Base-by-base conservation (phyloP, 192 early-diverging fungal species). In the Phlyctochytrium planicorne region DNA sequence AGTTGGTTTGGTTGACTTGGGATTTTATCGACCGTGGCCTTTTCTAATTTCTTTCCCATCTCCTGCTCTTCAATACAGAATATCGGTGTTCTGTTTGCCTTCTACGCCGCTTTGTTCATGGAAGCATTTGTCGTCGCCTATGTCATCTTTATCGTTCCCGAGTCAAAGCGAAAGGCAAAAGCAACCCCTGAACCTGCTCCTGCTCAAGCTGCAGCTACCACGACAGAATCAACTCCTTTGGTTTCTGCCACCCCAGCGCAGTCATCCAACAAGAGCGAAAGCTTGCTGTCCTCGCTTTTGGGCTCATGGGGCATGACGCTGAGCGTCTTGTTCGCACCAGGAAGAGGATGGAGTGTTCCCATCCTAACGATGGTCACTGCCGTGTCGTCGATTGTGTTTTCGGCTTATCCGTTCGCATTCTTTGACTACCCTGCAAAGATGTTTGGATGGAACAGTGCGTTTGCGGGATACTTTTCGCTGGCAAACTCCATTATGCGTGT, bases 361-460 rank as follows among this genome's bases (percentile, higher is more conserved):
- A 57, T 72, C 31, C 50, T 65, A 6, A 57, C 79, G 23, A 53
- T 66, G 29, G 59, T 55, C 3, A 59, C 71, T 20, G 75, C 70
- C 2, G 63, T 61, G 16, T 23, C 67, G 20, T 12, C 61, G 14
- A 55, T 75, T 55, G 35, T 56, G 23, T 61, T 60, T 50, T 55
- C 67, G 14, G 67, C 57, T 23, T 68, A 68, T 30, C 16, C 12
- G 4, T 68, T 60, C 34, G 59, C 40, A n/a, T 82, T 82, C 33
- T 82, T 78, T 63, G 68, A 66, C 52, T 82, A 80, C 59, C 61
- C 67, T 4, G 34, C 73, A 6, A 70, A 64, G 35, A n/a, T 31
- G 16, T 76, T 83, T 47, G 78, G 78, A 2, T 83, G 81, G 81
- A 76, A 83, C 59, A 61, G 20, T 37, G 60, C 59, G 30, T 50